A percentile compares a stretch with the other conserved stretches of the same genome.
These are phyloP conservation scores for Pseudonitzschia delicatissima DNA, from an alignment of 108 stramenopile species.

Conservation along the genomic window DNA sequence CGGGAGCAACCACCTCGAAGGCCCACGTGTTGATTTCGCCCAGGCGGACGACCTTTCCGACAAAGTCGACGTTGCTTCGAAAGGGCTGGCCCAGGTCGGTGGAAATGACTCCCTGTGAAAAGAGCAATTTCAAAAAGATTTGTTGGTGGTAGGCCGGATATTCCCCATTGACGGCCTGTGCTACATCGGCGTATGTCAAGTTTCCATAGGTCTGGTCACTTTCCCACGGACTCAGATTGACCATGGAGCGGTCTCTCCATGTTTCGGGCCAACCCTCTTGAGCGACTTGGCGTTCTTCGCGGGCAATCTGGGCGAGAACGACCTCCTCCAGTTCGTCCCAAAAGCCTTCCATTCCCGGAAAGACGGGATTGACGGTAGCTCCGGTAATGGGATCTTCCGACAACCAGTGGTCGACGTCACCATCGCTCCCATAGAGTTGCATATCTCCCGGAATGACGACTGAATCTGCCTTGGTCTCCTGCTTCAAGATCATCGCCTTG, in stretches of 20 bases:
- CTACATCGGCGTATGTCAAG: conserved; percentile 13
- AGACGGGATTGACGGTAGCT: not conserved
- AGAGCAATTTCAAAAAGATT: not conserved
- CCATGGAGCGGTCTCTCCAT: not conserved
- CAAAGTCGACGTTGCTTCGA: conserved; percentile 21
- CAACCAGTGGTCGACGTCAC: not conserved
- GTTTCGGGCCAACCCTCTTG: conserved; percentile 16
- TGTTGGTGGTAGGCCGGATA: conserved; percentile 22
- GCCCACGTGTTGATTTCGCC: conserved; percentile 34
- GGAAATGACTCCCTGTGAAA: conserved; percentile 1
- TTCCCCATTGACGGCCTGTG: conserved; percentile 37
- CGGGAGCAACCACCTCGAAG: conserved; percentile 23
- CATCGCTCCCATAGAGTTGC: not conserved
- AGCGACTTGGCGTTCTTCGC: not conserved
- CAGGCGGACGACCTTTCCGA: conserved; percentile 16
- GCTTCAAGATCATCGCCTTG: not conserved
- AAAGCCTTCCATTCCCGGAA: not conserved
- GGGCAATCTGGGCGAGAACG: conserved; percentile 4
- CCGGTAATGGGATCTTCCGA: no score
- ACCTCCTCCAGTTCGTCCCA: conserved; percentile 29
- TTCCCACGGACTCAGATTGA: not conserved
- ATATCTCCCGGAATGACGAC: conserved; percentile 4
- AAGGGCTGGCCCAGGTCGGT: conserved; percentile 13
- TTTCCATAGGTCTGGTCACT: not conserved
- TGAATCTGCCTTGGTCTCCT: conserved; percentile 21